Evolutionary conservation across 495 filamentous ascomycete species (phyloP).

Genomic region (Geopyxis carbonaria): DNA sequence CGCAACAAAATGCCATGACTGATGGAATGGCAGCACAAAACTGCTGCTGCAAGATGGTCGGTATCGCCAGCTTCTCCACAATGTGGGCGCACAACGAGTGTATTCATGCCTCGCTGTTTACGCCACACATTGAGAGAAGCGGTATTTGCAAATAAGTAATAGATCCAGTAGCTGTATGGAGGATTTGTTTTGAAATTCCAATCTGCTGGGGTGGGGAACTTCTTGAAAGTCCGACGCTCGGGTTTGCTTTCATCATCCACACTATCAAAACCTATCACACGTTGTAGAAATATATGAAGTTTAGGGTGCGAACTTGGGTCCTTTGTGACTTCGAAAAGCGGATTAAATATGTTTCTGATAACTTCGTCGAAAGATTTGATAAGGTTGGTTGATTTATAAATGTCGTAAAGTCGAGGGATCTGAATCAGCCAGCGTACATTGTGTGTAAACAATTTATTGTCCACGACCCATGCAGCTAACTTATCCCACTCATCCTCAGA

Average conservation of each 20-base stretch:
- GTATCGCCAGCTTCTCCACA: conserved; percentile 95
- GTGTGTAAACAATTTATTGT: conserved; percentile 93
- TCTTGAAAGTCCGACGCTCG: conserved; percentile 76
- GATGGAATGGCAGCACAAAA: conserved; percentile 92
- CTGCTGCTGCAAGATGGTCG: conserved; percentile 83
- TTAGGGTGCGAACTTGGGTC: conserved; percentile 77
- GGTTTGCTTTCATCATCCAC: conserved; percentile 97
- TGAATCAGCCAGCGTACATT: conserved; percentile 97
- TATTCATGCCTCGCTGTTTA: conserved; percentile 84
- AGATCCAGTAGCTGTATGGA: conserved; percentile 97
- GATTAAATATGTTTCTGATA: conserved; percentile 80
- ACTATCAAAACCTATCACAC: conserved; percentile 91
- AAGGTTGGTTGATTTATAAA: conserved; percentile 74
- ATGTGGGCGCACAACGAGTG: conserved; percentile 81
- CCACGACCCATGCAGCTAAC: conserved; percentile 92
- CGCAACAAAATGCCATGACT: conserved; percentile 84
- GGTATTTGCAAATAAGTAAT: conserved; percentile 90
- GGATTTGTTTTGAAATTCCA: conserved; percentile 92
- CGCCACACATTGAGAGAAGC: conserved; percentile 82
- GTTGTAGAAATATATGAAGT: conserved; percentile 83
- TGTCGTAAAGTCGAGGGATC: conserved; percentile 83
- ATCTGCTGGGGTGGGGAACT: conserved; percentile 74
- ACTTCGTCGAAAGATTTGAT: conserved; percentile 84
- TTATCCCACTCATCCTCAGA: conserved; percentile 94
- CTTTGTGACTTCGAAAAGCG: conserved; percentile 84